Conservation (phyloP, 805 yeast genomes). For the Sugiyamaella boreocaroliniensis region DNA sequence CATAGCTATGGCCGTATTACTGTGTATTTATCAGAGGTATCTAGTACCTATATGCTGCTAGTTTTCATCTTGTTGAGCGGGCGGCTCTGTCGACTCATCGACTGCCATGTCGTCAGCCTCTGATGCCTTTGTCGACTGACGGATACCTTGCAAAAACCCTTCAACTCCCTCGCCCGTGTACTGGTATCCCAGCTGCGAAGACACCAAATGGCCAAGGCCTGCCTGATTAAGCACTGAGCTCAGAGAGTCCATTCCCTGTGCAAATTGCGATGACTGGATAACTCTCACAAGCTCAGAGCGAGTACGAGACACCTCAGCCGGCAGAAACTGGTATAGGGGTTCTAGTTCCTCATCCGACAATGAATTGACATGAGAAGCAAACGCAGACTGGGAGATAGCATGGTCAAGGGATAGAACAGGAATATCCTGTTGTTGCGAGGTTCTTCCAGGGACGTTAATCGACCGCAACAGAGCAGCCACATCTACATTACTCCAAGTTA, state of each 20-base stretch:
- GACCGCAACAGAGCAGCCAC: background rate
- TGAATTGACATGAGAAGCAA: constrained; percentile 32
- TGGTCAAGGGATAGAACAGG: constrained; percentile 34
- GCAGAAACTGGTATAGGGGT: constrained; percentile 37
- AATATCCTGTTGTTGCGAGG: constrained; percentile 1
- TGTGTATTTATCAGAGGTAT: background rate
- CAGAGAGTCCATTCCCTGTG: constrained; percentile 38
- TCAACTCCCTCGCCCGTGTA: constrained; percentile 53
- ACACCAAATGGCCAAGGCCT: constrained; percentile 38
- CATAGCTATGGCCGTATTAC: too few relatives aligned
- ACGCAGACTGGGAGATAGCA: constrained; percentile 30
- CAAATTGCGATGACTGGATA: constrained; percentile 44
- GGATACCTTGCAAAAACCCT: constrained; percentile 41
- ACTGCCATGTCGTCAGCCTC: background rate
- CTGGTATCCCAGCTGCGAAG: constrained; percentile 42
- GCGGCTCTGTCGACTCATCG: background rate
- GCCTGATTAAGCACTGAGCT: constrained; percentile 40
- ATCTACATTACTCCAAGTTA: background rate
- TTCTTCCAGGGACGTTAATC: background rate
- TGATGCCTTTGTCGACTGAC: constrained; percentile 17
- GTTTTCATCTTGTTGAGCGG: background rate
- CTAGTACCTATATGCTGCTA: background rate
- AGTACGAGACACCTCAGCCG: constrained; percentile 36
- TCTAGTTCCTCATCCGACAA: constrained; percentile 32
- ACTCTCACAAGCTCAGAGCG: constrained; percentile 38